A percentile compares a stretch with the other conserved stretches of the same genome.
These are phyloP conservation scores for Chalaropsis thielavioides DNA, from an alignment of 2,329 filamentous ascomycete genomes.

Conservation along the genomic window DNA sequence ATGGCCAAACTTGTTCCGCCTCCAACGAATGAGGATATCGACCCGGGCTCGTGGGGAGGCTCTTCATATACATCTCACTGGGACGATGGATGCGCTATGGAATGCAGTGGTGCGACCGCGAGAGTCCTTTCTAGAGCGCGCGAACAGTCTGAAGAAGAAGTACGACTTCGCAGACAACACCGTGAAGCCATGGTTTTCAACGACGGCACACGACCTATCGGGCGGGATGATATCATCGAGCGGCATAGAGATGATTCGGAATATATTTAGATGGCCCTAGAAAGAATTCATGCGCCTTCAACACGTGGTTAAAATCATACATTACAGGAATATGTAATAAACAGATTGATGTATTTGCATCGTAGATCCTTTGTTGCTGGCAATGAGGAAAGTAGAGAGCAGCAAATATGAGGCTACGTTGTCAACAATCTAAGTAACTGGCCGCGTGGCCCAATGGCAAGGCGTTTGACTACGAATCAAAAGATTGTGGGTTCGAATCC, in stretches of 20 bases:
- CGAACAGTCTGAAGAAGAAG: constrained; percentile 50
- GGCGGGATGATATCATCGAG: constrained; percentile 65
- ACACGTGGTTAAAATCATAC: not conserved
- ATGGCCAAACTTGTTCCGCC: constrained; percentile 35
- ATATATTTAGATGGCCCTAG: not conserved
- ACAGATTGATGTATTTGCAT: no score
- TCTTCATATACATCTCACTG: not conserved
- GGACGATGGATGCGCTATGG: constrained; percentile 17
- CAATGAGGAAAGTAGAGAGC: no score
- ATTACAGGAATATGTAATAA: no score
- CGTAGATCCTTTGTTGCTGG: not conserved
- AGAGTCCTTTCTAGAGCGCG: constrained; percentile 25
- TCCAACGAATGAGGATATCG: constrained; percentile 13
- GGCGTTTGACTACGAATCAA: constrained; percentile 17
- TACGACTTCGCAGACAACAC: constrained; percentile 57
- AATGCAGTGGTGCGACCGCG: constrained; percentile 19
- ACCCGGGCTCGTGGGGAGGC: not conserved
- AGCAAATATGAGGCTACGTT: no score
- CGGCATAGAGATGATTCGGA: constrained; percentile 5
- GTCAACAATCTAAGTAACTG: not conserved
- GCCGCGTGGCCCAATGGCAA: constrained; percentile 18
- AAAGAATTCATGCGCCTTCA: not conserved
- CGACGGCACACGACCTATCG: constrained; percentile 63
- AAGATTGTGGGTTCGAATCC: constrained; percentile 18
- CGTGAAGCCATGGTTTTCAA: constrained; percentile 85